Evolutionary conservation across 257 asterid genomes (phyloP), one percentile per base, ranked within the genome.

Genomic region (Primulina tabacum): DNA sequence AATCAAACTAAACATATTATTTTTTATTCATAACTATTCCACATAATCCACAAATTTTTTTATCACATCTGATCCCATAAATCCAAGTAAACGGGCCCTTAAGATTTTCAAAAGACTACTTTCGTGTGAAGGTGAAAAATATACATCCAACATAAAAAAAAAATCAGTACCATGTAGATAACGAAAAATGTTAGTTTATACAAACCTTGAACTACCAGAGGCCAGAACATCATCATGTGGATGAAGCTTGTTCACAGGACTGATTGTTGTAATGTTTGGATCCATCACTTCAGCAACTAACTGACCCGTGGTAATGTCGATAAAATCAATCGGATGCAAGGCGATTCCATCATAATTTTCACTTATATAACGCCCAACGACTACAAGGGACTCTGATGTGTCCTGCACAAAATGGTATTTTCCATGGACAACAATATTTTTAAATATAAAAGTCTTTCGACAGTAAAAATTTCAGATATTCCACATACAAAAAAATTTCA

Each of bases 191-290:
- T n/a, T 38, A 53, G 30, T 12, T 67, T 52, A 68, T 75, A 65
- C 86, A 24, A 47, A 93, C 97, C 99, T 90, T 67, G 99, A 90
- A 80, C 99, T 90, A 67, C 99, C 97, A 67, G 96, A 87, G 3
- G 99, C 97, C 84, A 93, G 75, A 76, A 93, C 82, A 83, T 93
- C 99, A 64, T 90, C 89, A 21, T 88, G 88, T 16, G 97, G 99
- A 81, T 90, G 99, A 64, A 90, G 82, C 90, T 93, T 93, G 75
- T 90, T 93, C 66, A 93, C 97, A n/a, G 99, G 91, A 75, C 82
- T 87, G 71, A 93, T 93, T 30, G 97, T 93, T 34, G 92, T 93
- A 60, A 93, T 89, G 73, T 93, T 93, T 12, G 97, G 97, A 80
- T 93, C 95, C 79, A 86, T 87, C 69, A 93, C 88, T 78, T 89